These are phyloP conservation scores for Histomonas meleagridis DNA, from an alignment of 208 protist genomes.

Conservation along the genomic window DNA sequence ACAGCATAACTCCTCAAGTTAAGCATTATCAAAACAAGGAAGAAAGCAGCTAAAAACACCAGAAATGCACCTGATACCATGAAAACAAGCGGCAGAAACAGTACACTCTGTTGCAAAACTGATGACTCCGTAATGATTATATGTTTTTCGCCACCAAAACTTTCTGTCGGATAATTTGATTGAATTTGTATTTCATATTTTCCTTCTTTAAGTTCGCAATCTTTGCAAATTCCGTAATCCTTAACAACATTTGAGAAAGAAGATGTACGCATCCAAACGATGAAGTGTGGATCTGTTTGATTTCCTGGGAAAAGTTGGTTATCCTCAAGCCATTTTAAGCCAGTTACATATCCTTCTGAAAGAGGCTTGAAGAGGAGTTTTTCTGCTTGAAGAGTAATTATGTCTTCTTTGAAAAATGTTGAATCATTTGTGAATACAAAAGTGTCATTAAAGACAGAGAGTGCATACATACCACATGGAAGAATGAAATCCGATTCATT, in stretches of 20 bases:
- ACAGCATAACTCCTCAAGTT: too few relatives aligned
- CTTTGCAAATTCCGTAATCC: background rate
- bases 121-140: background rate
- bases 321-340: background rate
- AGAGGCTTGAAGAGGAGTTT: background rate
- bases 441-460: constrained; percentile 4
- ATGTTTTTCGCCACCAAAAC: background rate
- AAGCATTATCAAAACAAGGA: too few relatives aligned
- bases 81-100: too few relatives aligned
- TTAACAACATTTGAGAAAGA: background rate
- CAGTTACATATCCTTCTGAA: background rate
- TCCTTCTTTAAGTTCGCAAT: background rate
- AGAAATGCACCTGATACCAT: too few relatives aligned
- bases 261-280: background rate
- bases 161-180: background rate
- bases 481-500: background rate
- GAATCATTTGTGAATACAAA: too few relatives aligned
- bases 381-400: too few relatives aligned
- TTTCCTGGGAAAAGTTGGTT: background rate
- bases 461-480: background rate
- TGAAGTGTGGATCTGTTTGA: constrained; percentile 9
- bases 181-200: background rate
- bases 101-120: too few relatives aligned
- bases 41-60: too few relatives aligned
- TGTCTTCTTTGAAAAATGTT: too few relatives aligned